Percentiles rank a stretch among this genome's conserved stretches.
phyloP scores from a whole-genome alignment of 169 alveolate species.

The Theileria parva region DNA sequence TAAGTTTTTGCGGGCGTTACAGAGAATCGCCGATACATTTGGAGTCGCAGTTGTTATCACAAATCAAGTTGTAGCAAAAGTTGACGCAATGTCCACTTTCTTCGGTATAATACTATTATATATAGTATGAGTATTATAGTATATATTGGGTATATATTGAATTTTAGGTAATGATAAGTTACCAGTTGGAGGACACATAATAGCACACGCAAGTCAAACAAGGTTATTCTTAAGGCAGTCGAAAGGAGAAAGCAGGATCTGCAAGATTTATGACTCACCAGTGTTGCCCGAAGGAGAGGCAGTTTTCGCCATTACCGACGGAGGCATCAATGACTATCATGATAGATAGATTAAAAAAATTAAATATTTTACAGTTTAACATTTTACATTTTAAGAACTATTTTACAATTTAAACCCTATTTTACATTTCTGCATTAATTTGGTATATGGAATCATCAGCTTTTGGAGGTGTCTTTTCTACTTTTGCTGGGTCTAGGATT shows the following conservation, averaged over 20 bases:
- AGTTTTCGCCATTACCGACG: slow-evolving; percentile 88
- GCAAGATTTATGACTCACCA: slow-evolving; percentile 97
- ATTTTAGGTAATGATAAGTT: slow-evolving; percentile 71
- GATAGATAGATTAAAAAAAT: slow-evolving; percentile 30
- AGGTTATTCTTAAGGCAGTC: slow-evolving; percentile 89
- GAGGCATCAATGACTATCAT: slow-evolving; percentile 89
- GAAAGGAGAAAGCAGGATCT: slow-evolving; percentile 92
- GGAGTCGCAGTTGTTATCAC: slow-evolving; percentile 94
- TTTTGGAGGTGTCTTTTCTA: not conserved
- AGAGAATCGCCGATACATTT: slow-evolving; percentile 94
- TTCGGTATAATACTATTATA: slow-evolving; percentile 60
- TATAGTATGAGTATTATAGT: not conserved
- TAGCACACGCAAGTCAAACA: slow-evolving; percentile 99
- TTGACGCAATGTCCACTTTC: slow-evolving; percentile 86
- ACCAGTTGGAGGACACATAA: slow-evolving; percentile 97
- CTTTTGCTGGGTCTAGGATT: not conserved
- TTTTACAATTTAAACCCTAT: not conserved
- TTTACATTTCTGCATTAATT: slow-evolving; percentile 5
- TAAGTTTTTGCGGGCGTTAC: slow-evolving; percentile 92
- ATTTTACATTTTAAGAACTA: not conserved
- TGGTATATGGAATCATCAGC: not conserved
- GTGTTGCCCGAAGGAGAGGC: slow-evolving; percentile 98
- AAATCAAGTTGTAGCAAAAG: slow-evolving; percentile 93
- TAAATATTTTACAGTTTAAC: not conserved
- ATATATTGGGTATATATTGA: slow-evolving; percentile 9